Percentiles rank a stretch among this genome's conserved stretches.
Conservation (phyloP, 75 land plant species). For the Pinus taeda region DNA sequence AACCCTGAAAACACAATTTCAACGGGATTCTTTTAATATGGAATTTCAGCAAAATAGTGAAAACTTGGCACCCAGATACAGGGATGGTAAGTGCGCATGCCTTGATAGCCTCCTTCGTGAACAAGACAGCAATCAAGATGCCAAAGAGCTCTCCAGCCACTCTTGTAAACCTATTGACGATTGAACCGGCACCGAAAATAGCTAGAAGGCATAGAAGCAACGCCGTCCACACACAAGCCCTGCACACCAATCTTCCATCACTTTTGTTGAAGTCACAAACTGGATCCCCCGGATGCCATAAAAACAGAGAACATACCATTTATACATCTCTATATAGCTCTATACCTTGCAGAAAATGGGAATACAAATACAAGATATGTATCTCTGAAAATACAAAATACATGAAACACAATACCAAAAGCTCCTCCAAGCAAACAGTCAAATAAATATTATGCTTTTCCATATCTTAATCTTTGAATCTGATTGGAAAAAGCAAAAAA, state of each 20-base stretch:
- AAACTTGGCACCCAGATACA: neutral
- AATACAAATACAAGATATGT: too few relatives aligned
- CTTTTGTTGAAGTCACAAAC: too few relatives aligned
- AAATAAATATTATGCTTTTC: neutral
- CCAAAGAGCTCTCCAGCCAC: constrained; percentile 93
- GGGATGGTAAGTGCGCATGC: constrained; percentile 19
- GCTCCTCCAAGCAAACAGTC: neutral
- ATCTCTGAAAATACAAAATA: too few relatives aligned
- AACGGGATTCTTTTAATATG: neutral
- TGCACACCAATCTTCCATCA: constrained; percentile 11
- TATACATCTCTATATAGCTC: too few relatives aligned
- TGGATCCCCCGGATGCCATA: too few relatives aligned
- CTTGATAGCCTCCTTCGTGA: constrained; percentile 80
- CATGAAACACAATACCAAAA: neutral
- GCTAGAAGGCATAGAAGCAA: constrained; percentile 62
- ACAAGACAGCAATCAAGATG: constrained; percentile 81
- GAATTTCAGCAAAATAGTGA: neutral
- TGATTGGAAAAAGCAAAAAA: neutral
- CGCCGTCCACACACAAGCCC: constrained; percentile 94
- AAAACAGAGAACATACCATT: too few relatives aligned
- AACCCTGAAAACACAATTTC: constrained; percentile 40
- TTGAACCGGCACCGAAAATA: constrained; percentile 78
- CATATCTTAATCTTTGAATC: neutral
- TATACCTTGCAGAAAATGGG: too few relatives aligned
- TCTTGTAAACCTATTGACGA: constrained; percentile 83